Conservation (phyloP, 805 yeast genomes). For the Candida palmyrensis region DNA sequence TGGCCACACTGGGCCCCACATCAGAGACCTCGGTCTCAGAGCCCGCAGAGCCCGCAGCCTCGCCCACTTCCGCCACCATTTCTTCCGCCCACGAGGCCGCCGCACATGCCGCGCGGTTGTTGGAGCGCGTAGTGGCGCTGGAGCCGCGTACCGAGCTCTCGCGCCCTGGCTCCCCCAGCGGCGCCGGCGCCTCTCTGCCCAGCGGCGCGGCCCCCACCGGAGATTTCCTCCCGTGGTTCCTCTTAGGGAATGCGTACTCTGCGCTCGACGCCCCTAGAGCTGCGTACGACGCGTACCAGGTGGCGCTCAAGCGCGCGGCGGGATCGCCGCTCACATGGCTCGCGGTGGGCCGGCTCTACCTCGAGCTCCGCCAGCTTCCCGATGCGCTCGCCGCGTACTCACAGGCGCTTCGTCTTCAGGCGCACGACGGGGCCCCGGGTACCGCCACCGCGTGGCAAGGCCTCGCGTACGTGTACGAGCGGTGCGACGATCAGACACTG, state of each 20-base stretch:
- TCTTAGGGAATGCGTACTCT: constrained; percentile 50
- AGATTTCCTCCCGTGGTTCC: constrained; percentile 56
- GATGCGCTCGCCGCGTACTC: constrained; percentile 67
- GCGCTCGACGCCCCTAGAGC: constrained; percentile 40
- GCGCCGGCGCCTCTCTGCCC: constrained; percentile 7
- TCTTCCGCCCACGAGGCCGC: too few relatives aligned
- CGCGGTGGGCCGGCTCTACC: constrained; percentile 57
- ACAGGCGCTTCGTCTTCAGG: constrained; percentile 52
- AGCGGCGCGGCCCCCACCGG: constrained; percentile 19
- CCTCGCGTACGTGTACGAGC: constrained; percentile 54
- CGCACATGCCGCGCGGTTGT: too few relatives aligned
- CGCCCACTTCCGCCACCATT: constrained; percentile 20
- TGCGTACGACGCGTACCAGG: constrained; percentile 53
- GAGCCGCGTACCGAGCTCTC: constrained; percentile 12
- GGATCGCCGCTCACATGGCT: constrained; percentile 60
- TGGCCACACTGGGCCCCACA: too few relatives aligned
- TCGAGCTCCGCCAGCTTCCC: constrained; percentile 53
- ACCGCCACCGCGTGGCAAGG: constrained; percentile 66
- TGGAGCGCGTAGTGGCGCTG: constrained; percentile 26
- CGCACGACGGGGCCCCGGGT: constrained; percentile 41
- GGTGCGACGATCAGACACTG: constrained; percentile 54
- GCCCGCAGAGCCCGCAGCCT: constrained; percentile 19
- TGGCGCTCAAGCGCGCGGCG: constrained; percentile 49
- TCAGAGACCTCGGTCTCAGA: too few relatives aligned
- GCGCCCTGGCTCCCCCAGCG: constrained; percentile 9